A percentile compares a stretch with the other conserved stretches of the same genome.
Conservation (phyloP, 2,329 filamentous ascomycete genomes). For the Verticillium longisporum region DNA sequence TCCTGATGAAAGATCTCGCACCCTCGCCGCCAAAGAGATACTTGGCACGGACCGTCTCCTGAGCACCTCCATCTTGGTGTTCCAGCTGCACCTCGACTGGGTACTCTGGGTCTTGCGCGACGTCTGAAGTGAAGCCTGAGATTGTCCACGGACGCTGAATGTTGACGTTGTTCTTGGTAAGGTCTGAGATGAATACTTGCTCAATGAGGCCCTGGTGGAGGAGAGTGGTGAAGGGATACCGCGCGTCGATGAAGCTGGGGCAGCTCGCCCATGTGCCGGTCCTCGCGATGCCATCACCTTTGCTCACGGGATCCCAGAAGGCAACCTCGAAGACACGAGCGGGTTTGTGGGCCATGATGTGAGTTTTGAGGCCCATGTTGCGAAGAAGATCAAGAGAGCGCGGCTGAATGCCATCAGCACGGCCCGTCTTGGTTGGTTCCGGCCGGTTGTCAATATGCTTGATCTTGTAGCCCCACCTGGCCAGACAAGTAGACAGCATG, state of each 20-base stretch:
- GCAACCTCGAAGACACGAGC: conserved; percentile 77
- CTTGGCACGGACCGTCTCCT: conserved; percentile 62
- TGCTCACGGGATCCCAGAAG: conserved; percentile 61
- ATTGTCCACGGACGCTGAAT: conserved; percentile 63
- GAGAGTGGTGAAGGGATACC: conserved; percentile 64
- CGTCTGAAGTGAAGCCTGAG: conserved; percentile 51
- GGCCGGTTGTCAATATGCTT: conserved; percentile 91
- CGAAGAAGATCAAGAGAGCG: conserved; percentile 79
- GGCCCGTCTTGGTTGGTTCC: conserved; percentile 76
- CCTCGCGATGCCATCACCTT: conserved; percentile 51
- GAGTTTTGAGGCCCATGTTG: conserved; percentile 83
- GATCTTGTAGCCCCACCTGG: conserved; percentile 89
- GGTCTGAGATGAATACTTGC: conserved; percentile 59
- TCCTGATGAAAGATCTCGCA: conserved; percentile 58
- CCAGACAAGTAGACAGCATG: conserved; percentile 79
- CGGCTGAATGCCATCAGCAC: conserved; percentile 88
- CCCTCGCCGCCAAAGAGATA: conserved; percentile 69
- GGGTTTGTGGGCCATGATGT: conserved; percentile 81
- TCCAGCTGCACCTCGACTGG: conserved; percentile 74
- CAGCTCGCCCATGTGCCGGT: conserved; percentile 81
- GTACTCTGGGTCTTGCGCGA: conserved; percentile 53
- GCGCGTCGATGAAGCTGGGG: conserved; percentile 71
- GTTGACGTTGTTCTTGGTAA: conserved; percentile 52
- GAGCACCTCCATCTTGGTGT: conserved; percentile 65
- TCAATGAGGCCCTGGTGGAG: conserved; percentile 68